A percentile compares a stretch with the other conserved stretches of the same genome.
Conservation (phyloP, 495 filamentous ascomycete species). For the Aspergillus biplanus region DNA sequence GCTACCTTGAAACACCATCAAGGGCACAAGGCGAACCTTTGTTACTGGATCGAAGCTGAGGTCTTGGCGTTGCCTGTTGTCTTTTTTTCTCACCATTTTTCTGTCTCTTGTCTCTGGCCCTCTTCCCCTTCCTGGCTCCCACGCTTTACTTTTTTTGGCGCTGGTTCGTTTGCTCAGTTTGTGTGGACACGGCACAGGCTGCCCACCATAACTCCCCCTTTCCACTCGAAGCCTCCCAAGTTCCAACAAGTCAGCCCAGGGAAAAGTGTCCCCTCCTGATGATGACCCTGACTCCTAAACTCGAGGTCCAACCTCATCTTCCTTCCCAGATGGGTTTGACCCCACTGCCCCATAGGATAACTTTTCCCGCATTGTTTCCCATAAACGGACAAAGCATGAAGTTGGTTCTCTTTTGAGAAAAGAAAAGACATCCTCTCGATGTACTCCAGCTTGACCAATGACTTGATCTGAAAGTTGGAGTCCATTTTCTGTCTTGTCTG, state of each 20-base stretch:
- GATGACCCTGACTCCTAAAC: constrained; percentile 7
- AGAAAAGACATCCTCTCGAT: neutral
- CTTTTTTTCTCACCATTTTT: constrained; percentile 15
- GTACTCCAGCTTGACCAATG: constrained; percentile 10
- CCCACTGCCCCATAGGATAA: constrained; percentile 16
- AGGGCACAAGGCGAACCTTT: constrained; percentile 41
- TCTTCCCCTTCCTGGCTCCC: constrained; percentile 16
- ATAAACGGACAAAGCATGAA: constrained; percentile 21
- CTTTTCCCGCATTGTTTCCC: constrained; percentile 25
- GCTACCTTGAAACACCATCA: constrained; percentile 43
- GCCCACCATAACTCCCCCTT: constrained; percentile 19
- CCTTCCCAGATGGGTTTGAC: constrained; percentile 9
- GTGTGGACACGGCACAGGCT: constrained; percentile 29
- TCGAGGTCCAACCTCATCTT: constrained; percentile 4
- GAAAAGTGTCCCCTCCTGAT: neutral
- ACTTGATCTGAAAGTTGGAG: constrained; percentile 7
- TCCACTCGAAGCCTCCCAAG: constrained; percentile 6
- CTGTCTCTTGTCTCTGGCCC: constrained; percentile 17
- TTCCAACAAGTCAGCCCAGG: constrained; percentile 10
- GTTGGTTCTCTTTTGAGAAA: neutral
- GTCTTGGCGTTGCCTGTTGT: constrained; percentile 38
- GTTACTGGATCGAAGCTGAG: constrained; percentile 41
- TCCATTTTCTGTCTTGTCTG: constrained; percentile 8
- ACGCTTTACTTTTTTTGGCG: constrained; percentile 25
- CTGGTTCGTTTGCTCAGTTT: constrained; percentile 20